Base-by-base conservation (phyloP, 192 early-diverging fungal genomes). In the Podila clonocystis region DNA sequence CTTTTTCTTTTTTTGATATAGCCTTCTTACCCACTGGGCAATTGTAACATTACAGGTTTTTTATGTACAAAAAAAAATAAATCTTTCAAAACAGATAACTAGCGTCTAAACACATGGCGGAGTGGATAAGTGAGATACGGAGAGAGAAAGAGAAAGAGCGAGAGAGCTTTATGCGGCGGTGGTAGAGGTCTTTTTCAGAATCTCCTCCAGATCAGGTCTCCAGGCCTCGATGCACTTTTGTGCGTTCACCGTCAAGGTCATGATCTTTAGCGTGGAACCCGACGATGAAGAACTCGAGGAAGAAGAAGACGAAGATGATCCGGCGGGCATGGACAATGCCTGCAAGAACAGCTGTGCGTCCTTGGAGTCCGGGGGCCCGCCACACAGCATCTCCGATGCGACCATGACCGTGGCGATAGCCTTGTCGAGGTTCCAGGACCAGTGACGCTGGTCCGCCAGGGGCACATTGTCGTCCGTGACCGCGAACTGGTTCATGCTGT, bases 381-480 rank as follows among this genome's bases (percentile, higher is more conserved):
- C 74, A 48, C 67, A 75, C 30, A 75, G 33, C 74, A 75, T 75
- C 30, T 69, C 67, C 1, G 74, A 69, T 3, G 67, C 74, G 17
- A 75, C 67, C 74, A 75, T 75, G 62, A 69, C 67, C 2, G 67
- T 69, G 19, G 74, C 66, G 15, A 75, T 12, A 24, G 67, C 74
- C 57, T 75, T 69, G 55, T 75, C 74, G 28, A 75, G 61, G 20
- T 75, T 75, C 74, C 74, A 75, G 17, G 67, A 63, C 74, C 74
- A 75, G 30, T 75, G 74, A 12, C 67, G 29, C n/a, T 75, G 74
- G 49, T 75, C 74, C 9, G 30, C n/a, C 0, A 29, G n/a, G 29
- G 59, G 38, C 5, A 75, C 74, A 29, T 67, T 67, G n/a, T 69
- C 74, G 41, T 50, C 72, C 11, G 45, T 9, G 33, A 74, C 9